phyloP scores from a whole-genome alignment of 257 asterid genomes.

The Verbascum thapsus region DNA sequence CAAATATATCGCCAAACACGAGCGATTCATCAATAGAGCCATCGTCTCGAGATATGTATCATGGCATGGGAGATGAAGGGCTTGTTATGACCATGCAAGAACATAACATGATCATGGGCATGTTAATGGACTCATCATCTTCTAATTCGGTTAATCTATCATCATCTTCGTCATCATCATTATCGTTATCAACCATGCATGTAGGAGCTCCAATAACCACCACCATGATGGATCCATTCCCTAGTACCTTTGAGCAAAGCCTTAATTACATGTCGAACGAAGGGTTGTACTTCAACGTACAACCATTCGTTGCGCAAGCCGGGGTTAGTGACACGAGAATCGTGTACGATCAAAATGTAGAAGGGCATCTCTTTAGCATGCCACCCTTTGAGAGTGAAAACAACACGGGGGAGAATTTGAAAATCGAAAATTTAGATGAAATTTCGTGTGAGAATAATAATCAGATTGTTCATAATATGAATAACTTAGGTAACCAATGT shows the following conservation, averaged over 20 bases:
- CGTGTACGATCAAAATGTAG: conserved; percentile 24
- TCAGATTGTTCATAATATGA: conserved; percentile 20
- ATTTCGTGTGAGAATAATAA: conserved; percentile 16
- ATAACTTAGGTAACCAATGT: conserved; percentile 15
- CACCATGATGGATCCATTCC: conserved; percentile 37
- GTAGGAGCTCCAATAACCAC: conserved; percentile 35
- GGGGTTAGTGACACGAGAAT: neutral
- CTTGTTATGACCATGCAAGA: conserved; percentile 42
- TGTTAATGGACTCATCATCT: conserved; percentile 43
- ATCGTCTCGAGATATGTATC: conserved; percentile 28
- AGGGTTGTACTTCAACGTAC: conserved; percentile 41
- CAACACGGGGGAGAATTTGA: conserved; percentile 27
- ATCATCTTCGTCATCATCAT: conserved; percentile 28
- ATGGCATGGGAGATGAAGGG: conserved; percentile 24
- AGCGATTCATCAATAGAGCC: conserved; percentile 51
- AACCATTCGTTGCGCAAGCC: conserved; percentile 35
- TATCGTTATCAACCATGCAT: conserved; percentile 24
- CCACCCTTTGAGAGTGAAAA: conserved; percentile 39
- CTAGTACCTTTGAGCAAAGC: conserved; percentile 35
- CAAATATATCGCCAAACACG: conserved; percentile 43
- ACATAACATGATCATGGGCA: conserved; percentile 36
- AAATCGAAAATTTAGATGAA: conserved; percentile 25
- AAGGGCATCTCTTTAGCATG: conserved; percentile 33
- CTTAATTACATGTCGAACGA: conserved; percentile 23
- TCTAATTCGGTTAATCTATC: conserved; percentile 17